phyloP scores from a whole-genome alignment of 2,329 filamentous ascomycete genomes.

The Escovopsis weberi region DNA sequence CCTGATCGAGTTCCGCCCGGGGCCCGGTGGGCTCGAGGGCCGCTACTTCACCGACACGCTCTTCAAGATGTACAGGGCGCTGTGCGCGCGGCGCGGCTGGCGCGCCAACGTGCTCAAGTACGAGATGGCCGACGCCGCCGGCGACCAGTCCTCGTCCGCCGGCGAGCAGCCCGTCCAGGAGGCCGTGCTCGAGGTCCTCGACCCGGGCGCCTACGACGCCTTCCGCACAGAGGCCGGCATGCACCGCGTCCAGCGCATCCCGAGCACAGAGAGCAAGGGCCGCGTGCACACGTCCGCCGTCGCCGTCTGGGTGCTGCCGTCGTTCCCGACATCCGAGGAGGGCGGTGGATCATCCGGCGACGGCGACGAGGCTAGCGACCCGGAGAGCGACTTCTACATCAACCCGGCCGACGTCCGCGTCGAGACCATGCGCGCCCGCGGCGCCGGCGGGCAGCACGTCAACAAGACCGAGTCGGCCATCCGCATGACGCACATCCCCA shows the following conservation, averaged over 20 bases:
- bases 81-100: conserved; percentile 56
- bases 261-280: conserved; percentile 79
- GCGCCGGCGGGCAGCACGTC: conserved; percentile 92
- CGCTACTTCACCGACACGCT: conserved; percentile 79
- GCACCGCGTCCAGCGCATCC: conserved; percentile 87
- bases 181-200: conserved; percentile 71
- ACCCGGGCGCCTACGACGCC: conserved; percentile 62
- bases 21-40: conserved; percentile 82
- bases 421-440: conserved; percentile 84
- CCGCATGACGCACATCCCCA: conserved; percentile 79
- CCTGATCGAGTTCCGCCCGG: conserved; percentile 80
- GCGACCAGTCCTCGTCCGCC: conserved; percentile 34
- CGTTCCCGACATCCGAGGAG: conserved; percentile 43
- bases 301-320: conserved; percentile 82
- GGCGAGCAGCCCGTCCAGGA: conserved; percentile 64
- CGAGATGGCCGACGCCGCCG: conserved; percentile 55
- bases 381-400: conserved; percentile 82
- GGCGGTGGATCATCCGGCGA: conserved; percentile 30
- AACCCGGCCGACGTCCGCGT: conserved; percentile 66
- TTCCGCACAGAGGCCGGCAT: conserved; percentile 86
- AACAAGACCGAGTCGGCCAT: conserved; percentile 97
- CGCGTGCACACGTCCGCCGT: conserved; percentile 89
- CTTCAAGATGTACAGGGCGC: conserved; percentile 76
- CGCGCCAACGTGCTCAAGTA: conserved; percentile 61
- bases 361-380: conserved; percentile 45